Evolutionary conservation across 345 rosid species (phyloP).

Genomic region (Moringa oleifera): DNA sequence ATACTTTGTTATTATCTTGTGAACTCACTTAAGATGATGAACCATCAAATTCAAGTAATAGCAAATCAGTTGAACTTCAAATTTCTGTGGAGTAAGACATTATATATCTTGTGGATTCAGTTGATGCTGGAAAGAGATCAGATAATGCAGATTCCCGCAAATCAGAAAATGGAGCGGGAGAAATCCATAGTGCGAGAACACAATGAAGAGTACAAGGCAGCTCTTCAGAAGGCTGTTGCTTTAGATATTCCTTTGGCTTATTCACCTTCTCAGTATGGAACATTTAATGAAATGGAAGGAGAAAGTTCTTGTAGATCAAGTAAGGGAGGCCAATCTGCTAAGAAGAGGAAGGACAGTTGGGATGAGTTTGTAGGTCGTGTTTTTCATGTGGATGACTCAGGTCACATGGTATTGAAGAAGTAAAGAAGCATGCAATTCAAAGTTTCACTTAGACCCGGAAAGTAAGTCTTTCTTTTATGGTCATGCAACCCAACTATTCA

Average conservation of each 20-base stretch:
- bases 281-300: slow-evolving; percentile 50
- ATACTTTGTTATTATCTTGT: too few species aligned
- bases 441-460: not conserved
- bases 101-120: slow-evolving; percentile 24
- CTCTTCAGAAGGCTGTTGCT: slow-evolving; percentile 63
- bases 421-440: too few species aligned
- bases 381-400: slow-evolving; percentile 52
- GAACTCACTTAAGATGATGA: too few species aligned
- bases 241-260: slow-evolving; percentile 61
- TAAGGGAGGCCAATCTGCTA: slow-evolving; percentile 29
- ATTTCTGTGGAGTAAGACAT: not conserved
- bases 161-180: slow-evolving; percentile 77
- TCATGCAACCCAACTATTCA: not conserved
- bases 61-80: not conserved
- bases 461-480: slow-evolving; percentile 17
- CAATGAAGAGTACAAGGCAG: slow-evolving; percentile 74
- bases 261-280: slow-evolving; percentile 63
- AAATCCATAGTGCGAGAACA: slow-evolving; percentile 67
- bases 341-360: slow-evolving; percentile 43
- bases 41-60: too few species aligned
- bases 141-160: slow-evolving; percentile 62
- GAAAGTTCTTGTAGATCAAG: slow-evolving; percentile 48
- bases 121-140: slow-evolving; percentile 73
- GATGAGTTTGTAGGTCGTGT: slow-evolving; percentile 43
- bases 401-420: slow-evolving; percentile 40